These are phyloP conservation scores for Apiospora marii DNA, from an alignment of 2,329 filamentous ascomycete species.

Conservation along the genomic window DNA sequence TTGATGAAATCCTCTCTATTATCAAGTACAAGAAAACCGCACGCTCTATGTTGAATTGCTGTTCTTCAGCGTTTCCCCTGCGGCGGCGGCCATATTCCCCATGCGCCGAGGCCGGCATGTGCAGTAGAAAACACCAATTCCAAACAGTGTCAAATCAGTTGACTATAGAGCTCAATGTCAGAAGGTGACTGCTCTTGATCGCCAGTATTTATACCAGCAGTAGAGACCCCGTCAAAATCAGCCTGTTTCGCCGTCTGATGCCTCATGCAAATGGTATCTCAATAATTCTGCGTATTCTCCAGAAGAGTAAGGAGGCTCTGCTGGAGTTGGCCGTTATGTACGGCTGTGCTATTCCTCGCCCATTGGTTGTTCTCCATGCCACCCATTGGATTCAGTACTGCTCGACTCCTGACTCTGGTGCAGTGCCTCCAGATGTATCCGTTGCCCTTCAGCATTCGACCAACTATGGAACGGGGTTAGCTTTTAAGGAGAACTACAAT, in stretches of 20 bases:
- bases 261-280: slow-evolving; percentile 8
- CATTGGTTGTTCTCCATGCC: slow-evolving; percentile 30
- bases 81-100: neutral
- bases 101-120: neutral
- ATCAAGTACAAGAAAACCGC: neutral
- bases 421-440: slow-evolving; percentile 30
- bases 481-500: neutral
- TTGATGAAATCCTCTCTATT: neutral
- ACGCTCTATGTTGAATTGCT: neutral
- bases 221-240: neutral
- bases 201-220: neutral
- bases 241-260: slow-evolving; percentile 14
- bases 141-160: neutral
- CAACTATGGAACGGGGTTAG: slow-evolving; percentile 41
- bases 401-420: slow-evolving; percentile 28
- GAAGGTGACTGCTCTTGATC: neutral
- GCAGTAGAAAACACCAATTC: neutral
- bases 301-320: neutral
- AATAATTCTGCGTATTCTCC: neutral
- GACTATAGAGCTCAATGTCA: neutral
- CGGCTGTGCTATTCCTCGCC: neutral
- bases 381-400: slow-evolving; percentile 34
- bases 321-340: neutral
- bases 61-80: neutral
- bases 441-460: slow-evolving; percentile 47